Base-by-base conservation (phyloP, 768 basidiomycete species). In the Mycena indigotica region DNA sequence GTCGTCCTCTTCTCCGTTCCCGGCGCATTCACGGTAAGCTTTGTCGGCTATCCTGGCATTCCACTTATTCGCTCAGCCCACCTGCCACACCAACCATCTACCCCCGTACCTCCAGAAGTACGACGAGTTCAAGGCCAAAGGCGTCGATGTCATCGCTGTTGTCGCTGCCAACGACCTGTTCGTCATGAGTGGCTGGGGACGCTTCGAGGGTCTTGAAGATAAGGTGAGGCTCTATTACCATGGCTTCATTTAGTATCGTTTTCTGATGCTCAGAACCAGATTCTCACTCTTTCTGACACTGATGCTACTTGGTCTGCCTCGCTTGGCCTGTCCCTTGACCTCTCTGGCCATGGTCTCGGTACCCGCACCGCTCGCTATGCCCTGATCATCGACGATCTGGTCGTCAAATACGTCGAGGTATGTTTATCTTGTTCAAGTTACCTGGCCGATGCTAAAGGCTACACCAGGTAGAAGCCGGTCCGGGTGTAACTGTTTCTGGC, bases 111-210 rank as follows among this genome's bases (percentile, higher is more conserved):
- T 93, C 63, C 67, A 81, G 64, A 84, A 86, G 58, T 87, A 84
- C 72, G 84, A 86, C 39, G 79, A 87, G 66, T 87, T 91, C 83
- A 87, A 85, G 74, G 80, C 80, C 28, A 93, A 91, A 70, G 93
- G 91, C 23, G 79, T 92, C 62, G 83, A 87, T 61, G 77, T 85
- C 48, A 77, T 92, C 61, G 87, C 86, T 56, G 85, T 95, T 57
- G 69, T 88, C 64, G 81, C 87, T 24, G 86, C 89, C 58, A 95
- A 95, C 70, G 93, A 95, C 69, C 78, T 82, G 8, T 93, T 88
- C 70, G 88, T 90, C 56, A 83, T 83, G 73, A 83, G 82, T 65
- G 88, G 80, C 53, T 87, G 83, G 86, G 81, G 73, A 35, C 77
- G 84, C 24, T 75, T 81, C 28, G 78, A 82, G 59, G 81, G 80